A percentile compares a stretch with the other conserved stretches of the same genome.
Evolutionary conservation across 2,329 filamentous ascomycete genomes (phyloP).

Genomic region (Waltergamsia citrina): DNA sequence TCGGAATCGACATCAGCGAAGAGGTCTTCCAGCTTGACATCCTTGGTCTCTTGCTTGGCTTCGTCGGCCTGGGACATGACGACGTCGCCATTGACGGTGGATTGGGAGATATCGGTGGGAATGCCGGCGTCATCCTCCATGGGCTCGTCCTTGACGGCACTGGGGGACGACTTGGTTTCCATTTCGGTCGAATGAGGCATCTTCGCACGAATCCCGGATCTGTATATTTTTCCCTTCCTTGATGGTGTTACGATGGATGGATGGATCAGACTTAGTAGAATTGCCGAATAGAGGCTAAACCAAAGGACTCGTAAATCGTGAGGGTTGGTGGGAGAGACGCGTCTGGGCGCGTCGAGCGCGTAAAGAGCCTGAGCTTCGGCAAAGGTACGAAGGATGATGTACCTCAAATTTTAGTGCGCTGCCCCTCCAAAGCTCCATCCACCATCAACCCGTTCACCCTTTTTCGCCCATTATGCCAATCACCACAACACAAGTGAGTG

Average conservation of each 20-base stretch:
- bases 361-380: slow-evolving; percentile 6
- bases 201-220: too few species aligned
- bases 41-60: slow-evolving; percentile 29
- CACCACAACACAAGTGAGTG: too few species aligned
- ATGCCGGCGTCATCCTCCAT: slow-evolving; percentile 21
- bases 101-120: slow-evolving; percentile 15
- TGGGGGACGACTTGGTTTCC: slow-evolving; percentile 16
- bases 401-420: too few species aligned
- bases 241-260: too few species aligned
- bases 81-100: slow-evolving; percentile 15
- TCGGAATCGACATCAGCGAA: slow-evolving; percentile 51
- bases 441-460: too few species aligned
- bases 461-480: too few species aligned
- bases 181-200: slow-evolving; percentile 37
- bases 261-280: too few species aligned
- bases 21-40: slow-evolving; percentile 47
- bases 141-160: slow-evolving; percentile 19
- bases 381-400: too few species aligned
- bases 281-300: too few species aligned
- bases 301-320: too few species aligned
- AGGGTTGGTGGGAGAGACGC: slow-evolving; percentile 2
- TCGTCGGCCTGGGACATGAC: slow-evolving; percentile 27
- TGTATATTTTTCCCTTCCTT: neutral
- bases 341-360: slow-evolving; percentile 5
- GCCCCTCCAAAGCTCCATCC: too few species aligned